A percentile compares a stretch with the other conserved stretches of the same genome.
phyloP scores from a whole-genome alignment of 768 basidiomycete species.

The Termitomyces sp. region DNA sequence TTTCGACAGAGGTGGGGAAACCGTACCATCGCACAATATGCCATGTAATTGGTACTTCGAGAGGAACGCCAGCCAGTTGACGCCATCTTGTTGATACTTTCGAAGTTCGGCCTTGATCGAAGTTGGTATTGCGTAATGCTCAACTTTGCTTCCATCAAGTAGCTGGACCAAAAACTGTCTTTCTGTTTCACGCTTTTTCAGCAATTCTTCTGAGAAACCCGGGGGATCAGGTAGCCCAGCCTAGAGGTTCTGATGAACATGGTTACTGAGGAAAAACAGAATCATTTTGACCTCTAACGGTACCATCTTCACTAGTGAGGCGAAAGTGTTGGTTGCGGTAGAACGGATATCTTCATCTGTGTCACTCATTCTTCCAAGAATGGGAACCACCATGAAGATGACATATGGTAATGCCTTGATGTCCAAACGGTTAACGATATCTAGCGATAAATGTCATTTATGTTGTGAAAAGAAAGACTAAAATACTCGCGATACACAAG shows the following conservation, averaged over 20 bases:
- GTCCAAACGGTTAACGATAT: slow-evolving; percentile 87
- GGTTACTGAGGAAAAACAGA: neutral
- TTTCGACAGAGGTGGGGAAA: neutral
- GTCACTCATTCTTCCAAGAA: slow-evolving; percentile 97
- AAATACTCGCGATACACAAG: slow-evolving; percentile 79
- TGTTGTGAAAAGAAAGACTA: neutral
- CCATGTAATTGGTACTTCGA: slow-evolving; percentile 98
- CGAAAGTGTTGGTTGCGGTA: slow-evolving; percentile 95
- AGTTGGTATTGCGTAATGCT: slow-evolving; percentile 82
- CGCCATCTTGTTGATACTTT: slow-evolving; percentile 97
- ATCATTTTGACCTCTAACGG: slow-evolving; percentile 77
- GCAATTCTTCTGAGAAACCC: slow-evolving; percentile 82
- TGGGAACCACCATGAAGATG: slow-evolving; percentile 93
- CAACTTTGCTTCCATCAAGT: slow-evolving; percentile 92
- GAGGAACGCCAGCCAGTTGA: slow-evolving; percentile 98
- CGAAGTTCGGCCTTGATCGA: slow-evolving; percentile 89
- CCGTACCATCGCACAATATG: slow-evolving; percentile 91
- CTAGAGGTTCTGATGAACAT: slow-evolving; percentile 29
- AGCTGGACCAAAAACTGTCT: slow-evolving; percentile 90
- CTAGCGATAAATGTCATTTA: slow-evolving; percentile 35
- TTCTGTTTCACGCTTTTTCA: slow-evolving; percentile 82
- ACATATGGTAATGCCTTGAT: slow-evolving; percentile 95
- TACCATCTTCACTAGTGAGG: slow-evolving; percentile 96
- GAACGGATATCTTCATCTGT: slow-evolving; percentile 86
- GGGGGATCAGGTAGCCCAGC: slow-evolving; percentile 96